A percentile compares a stretch with the other conserved stretches of the same genome.
Conservation (phyloP, 148 eudicot species). For the Salicornia ramosissima region DNA sequence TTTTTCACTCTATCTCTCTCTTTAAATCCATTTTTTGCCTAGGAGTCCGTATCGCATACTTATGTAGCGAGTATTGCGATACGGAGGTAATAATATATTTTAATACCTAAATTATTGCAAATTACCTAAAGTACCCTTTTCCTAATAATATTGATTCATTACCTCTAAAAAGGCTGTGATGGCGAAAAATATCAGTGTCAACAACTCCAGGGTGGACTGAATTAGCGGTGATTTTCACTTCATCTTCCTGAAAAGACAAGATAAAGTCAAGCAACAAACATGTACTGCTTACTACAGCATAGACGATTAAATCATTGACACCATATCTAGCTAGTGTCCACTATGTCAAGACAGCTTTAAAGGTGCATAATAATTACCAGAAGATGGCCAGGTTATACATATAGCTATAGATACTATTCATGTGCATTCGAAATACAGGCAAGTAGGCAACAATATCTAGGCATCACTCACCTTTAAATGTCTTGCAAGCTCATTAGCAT, state of each 20-base stretch:
- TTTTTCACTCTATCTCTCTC: too few relatives aligned
- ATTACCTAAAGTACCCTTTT: background rate
- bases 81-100: too few relatives aligned
- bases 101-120: too few relatives aligned
- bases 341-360: background rate
- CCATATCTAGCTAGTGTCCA: background rate
- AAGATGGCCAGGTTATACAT: background rate
- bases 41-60: too few relatives aligned
- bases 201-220: constrained; percentile 65
- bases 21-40: too few relatives aligned
- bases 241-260: constrained; percentile 42
- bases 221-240: constrained; percentile 50
- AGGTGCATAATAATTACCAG: background rate
- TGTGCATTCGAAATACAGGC: too few relatives aligned
- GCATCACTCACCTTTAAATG: constrained; percentile 40
- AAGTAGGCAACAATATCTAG: background rate
- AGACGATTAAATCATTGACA: background rate
- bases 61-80: too few relatives aligned
- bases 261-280: background rate
- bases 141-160: background rate
- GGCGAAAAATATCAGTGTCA: constrained; percentile 53
- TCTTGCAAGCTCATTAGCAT: constrained; percentile 49
- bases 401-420: too few relatives aligned
- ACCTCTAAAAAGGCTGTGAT: constrained; percentile 41
- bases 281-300: background rate